Evolutionary conservation across 495 filamentous ascomycete species (phyloP), one percentile per base, ranked within the genome.

Genomic region (Penicillium subrubescens): DNA sequence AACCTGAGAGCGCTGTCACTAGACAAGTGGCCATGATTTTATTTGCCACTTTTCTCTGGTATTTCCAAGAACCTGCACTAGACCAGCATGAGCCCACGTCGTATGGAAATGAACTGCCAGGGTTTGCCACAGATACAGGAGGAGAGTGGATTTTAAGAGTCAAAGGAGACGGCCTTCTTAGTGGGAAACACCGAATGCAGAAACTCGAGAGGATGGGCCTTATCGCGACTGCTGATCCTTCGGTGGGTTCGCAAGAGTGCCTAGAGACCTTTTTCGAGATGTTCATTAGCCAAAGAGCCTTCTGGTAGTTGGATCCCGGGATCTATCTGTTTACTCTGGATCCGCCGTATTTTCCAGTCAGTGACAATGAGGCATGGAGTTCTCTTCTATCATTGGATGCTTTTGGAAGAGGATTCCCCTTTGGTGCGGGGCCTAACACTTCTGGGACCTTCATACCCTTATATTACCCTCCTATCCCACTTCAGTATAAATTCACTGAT

Each of bases 171-270:
- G 53, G 53, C 53, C 53, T 57, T 57, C 29, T 57, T 31, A 31
- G 53, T 57, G 53, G 53, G 34, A 57, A 57, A 57, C 23, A 57
- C 53, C 21, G 53, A 57, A 57, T 57, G 53, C 53, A 33, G 34
- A 57, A 57, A 57, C 53, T 57, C 29, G 53, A 57, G 19, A 57
- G 53, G 34, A 57, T 57, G 53, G 53, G 53, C 53, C 29, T 57
- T 4, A 33, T 57, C 17, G 53, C 53, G 23, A 57, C 53, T 57
- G 19, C 53, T 35, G 53, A 57, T 21, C 53, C 53, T 57, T 57
- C 53, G 15, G 53, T 57, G 17, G 53, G 53, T 31, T 57, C 53
- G 23, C 53, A 57, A 35, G 53, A 57, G 29, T 21, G 34, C 31
- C 23, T 6, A 33, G 23, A 57, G 53, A 31, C 29, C 53, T 35